Base-by-base conservation (phyloP, 2,329 filamentous ascomycete genomes). In the Xylaria polymorpha region DNA sequence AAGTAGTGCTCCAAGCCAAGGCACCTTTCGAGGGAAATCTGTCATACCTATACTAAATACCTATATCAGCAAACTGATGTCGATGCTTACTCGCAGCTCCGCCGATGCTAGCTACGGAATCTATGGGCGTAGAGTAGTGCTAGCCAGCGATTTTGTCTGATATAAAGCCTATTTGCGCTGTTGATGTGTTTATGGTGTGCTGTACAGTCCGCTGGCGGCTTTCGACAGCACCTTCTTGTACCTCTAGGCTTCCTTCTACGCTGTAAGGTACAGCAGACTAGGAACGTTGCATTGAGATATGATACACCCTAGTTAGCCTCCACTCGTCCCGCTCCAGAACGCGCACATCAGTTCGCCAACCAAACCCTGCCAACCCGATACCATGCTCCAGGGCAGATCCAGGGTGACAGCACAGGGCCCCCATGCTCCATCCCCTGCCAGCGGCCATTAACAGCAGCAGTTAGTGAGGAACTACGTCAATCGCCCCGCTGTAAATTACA, bases 391-490 rank as follows among this genome's bases (percentile, higher is more conserved):
- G 62, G 64, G 51, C 37, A 12, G 41, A 44, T 44, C n/a, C 41
- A 44, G 41, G 32, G 35, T 56, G 12, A 10, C 29, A 35, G 8
- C 48, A 53, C 63, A 66, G 56, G 64, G 64, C 14, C 10, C 39
- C 29, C 29, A 25, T 50, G 39, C 29, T 46, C 8, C 9, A 9
- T 29, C 29, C 61, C 61, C 37, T 59, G 32, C n/a, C 46, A 58
- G n/a, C 14, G 39, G 8, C 61, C 57, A 61, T 35, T 35, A 44
- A 56, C 41, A 43, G 50, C 53, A 51, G 18, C 59, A 29, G 2
- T 64, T 66, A 66, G 72, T 70, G 71, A 72, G 57, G 8, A 61
- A 53, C 68, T 75, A 75, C 74, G 74, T 75, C 74, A 75, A 72
- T 72, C 63, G 65, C 71, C 70, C 61, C 63, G 61, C 64, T 60